Base-by-base conservation (phyloP, 345 rosid genomes). In the Euphorbia lathyris region DNA sequence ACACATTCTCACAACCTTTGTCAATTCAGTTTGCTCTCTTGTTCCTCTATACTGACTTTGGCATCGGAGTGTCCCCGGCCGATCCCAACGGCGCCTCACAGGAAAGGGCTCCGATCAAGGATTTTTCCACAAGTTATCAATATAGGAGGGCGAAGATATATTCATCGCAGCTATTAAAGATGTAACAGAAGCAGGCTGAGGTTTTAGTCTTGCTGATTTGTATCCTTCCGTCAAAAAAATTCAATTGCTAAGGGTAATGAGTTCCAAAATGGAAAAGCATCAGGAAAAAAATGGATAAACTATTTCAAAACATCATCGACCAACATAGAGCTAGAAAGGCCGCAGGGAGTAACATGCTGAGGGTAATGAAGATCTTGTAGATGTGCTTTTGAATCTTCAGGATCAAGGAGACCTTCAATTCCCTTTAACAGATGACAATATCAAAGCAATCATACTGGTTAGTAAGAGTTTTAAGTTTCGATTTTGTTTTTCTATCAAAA, bases 271-370 rank as follows among this genome's bases (percentile, higher is more conserved):
- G 27, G 29, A 55, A 13, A 22, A 11, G 58, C 27, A 7, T 51
- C 23, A 6, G 1, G n/a, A 51, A 51, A 19, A 8, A 19, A 51
- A n/a, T 51, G 1, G 43, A 60, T 60, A 60, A 60, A 42, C 7
- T 60, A 60, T 60, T 60, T 10, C n/a, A n/a, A n/a, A n/a, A n/a
- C n/a, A n/a, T 62, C 14, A 36, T 62, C 7, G 27, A 62, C 3
- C 25, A 62, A 62, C 48, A 38, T n/a, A 62, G 65, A 62, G 48
- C 65, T 36, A n/a, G 17, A 62, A 62, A 62, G 48, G 17, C 22
- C 30, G 42, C 2, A 16, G 42, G 23, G 14, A 32, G 13, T 30
- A 3, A 3, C 17, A 20, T 2, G 0, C 48, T 36, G 48, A 38
- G 22, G 48, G 5, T 34, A 5, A 45, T 12, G 48, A 62, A 36